Conservation (phyloP, 768 basidiomycete genomes). For the Phaffia tasmanica region DNA sequence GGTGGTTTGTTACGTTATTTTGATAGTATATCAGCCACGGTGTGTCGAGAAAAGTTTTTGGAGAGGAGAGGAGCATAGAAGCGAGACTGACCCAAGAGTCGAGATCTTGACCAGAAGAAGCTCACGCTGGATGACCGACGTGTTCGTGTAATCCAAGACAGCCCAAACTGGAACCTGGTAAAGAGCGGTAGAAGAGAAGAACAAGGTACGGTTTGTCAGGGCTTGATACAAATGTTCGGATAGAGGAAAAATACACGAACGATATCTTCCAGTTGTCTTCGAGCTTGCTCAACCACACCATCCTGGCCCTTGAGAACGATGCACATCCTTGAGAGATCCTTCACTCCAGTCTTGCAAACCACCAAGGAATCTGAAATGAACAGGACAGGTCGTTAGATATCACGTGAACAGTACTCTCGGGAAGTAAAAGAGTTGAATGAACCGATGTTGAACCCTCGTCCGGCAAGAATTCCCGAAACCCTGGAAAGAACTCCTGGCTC, state of each 20-base stretch:
- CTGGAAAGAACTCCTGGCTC: constrained; percentile 98
- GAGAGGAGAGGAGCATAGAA: neutral
- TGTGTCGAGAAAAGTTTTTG: too few species aligned
- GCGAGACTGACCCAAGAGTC: constrained; percentile 54
- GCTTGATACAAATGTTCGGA: neutral
- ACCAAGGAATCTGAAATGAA: constrained; percentile 81
- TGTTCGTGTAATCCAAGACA: constrained; percentile 93
- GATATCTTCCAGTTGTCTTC: constrained; percentile 89
- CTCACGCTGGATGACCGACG: constrained; percentile 80
- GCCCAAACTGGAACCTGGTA: constrained; percentile 95
- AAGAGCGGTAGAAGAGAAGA: neutral
- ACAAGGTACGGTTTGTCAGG: neutral
- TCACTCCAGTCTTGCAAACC: constrained; percentile 93
- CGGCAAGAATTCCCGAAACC: constrained; percentile 93
- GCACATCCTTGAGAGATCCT: constrained; percentile 94
- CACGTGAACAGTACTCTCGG: neutral
- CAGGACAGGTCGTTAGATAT: neutral
- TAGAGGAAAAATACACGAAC: constrained; percentile 45
- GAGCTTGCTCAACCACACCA: constrained; percentile 91
- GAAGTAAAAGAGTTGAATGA: constrained; percentile 15
- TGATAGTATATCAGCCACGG: too few species aligned
- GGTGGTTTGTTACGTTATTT: neutral
- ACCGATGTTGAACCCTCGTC: constrained; percentile 77
- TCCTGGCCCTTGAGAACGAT: constrained; percentile 95
- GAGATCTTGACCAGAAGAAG: constrained; percentile 91